Evolutionary conservation across 345 rosid genomes (phyloP), one percentile per base, ranked within the genome.

Genomic region (Zanthoxylum bungeanum): DNA sequence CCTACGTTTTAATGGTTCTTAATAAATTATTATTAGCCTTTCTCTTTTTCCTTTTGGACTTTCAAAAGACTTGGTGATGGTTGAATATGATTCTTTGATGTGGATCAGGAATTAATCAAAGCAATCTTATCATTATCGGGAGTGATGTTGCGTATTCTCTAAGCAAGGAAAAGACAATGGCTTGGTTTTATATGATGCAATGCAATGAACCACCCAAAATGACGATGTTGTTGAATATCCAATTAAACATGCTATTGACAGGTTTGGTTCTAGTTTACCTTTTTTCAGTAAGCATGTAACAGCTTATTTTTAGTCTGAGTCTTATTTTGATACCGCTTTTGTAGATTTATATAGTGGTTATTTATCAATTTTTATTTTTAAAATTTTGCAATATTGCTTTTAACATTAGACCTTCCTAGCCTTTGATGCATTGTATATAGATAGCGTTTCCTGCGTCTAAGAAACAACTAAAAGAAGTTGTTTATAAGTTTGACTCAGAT

Each of bases 131-230:
- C 69, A 82, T 89, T 55, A 37, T 84, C 71, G 85, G 83, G 77
- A 83, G 84, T 71, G 84, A 85, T 77, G 73, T 77, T 55, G 84
- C 83, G 14, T 79, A 66, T 37, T 87, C 91, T 25, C 64, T 85
- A 73, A 79, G 80, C 56, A 78, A 80, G 81, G 87, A 80, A 66
- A 85, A 84, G 83, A 80, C 88, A 10, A 56, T 78, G 2, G 47
- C 77, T 33, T 71, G 80, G 33, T 85, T 89, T 72, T 89, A 85
- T 79, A 80, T 85, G 70, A 71, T 89, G 85, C 84, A 84, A 55
- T 75, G 84, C 81, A 69, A 62, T 66, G 73, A 74, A 53, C 21
- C n/a, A n/a, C 71, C 57, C 75, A 71, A 27, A 30, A 64, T 2
- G 76, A 67, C 14, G 61, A 69, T 68, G 34, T 62, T 50, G 66